Percentiles rank a stretch among this genome's conserved stretches.
Conservation (phyloP, 805 yeast genomes). For the Scheffersomyces spartinae region DNA sequence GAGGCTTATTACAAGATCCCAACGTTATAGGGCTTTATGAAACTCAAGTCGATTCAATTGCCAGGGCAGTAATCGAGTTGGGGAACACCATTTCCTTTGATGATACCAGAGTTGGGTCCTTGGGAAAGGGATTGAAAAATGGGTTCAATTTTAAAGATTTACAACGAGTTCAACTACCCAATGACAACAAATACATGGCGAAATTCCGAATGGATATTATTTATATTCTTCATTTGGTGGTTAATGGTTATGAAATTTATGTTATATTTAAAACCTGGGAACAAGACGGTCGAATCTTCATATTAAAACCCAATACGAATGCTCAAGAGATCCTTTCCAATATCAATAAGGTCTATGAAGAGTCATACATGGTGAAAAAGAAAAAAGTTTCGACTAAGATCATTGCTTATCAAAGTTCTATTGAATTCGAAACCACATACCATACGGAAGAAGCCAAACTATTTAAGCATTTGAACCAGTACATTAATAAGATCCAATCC, state of each 20-base stretch:
- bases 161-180: constrained; percentile 30
- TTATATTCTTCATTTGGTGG: constrained; percentile 56
- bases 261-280: constrained; percentile 59
- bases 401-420: constrained; percentile 39
- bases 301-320: constrained; percentile 54
- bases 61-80: constrained; percentile 66
- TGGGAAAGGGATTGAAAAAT: constrained; percentile 74
- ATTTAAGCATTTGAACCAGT: constrained; percentile 44
- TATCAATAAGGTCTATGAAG: constrained; percentile 43
- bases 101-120: constrained; percentile 61
- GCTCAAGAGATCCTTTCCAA: constrained; percentile 57
- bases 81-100: constrained; percentile 68
- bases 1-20: constrained; percentile 52
- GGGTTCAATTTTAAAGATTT: constrained; percentile 67
- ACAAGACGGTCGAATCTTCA: constrained; percentile 35
- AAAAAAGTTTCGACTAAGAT: constrained; percentile 33
- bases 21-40: constrained; percentile 67
- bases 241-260: constrained; percentile 68
- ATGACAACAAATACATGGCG: constrained; percentile 42
- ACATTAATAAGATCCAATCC: constrained; percentile 45
- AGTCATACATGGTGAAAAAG: constrained; percentile 36
- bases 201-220: constrained; percentile 45
- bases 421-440: constrained; percentile 44
- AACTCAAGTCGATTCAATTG: constrained; percentile 50
- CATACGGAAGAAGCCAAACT: constrained; percentile 45